These are phyloP conservation scores for Lachnellula suecica DNA, from an alignment of 2,329 filamentous ascomycete species.

Conservation along the genomic window DNA sequence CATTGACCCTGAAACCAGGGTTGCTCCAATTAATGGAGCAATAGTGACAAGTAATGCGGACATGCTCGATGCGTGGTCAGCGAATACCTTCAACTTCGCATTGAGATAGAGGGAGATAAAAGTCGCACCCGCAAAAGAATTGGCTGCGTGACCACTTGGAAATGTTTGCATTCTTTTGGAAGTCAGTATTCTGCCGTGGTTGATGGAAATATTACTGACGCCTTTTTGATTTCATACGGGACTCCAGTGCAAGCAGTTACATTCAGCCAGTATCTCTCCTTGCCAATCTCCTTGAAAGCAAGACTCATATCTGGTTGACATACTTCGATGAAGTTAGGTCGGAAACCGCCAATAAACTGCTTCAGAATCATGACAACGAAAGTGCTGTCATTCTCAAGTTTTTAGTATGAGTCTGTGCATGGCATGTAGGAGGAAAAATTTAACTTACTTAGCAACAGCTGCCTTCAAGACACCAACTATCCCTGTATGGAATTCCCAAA, in stretches of 20 bases:
- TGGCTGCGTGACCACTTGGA: slow-evolving; percentile 70
- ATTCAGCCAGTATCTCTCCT: slow-evolving; percentile 69
- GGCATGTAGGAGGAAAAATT: not conserved
- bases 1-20: slow-evolving; percentile 64
- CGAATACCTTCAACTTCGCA: slow-evolving; percentile 72
- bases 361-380: slow-evolving; percentile 75
- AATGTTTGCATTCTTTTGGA: slow-evolving; percentile 56
- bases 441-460: slow-evolving; percentile 17
- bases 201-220: slow-evolving; percentile 11
- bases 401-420: slow-evolving; percentile 43
- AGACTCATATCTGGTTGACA: slow-evolving; percentile 53
- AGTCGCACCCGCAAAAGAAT: slow-evolving; percentile 68
- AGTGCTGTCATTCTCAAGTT: slow-evolving; percentile 58
- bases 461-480: slow-evolving; percentile 19
- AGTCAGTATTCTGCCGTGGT: not conserved
- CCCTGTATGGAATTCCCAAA: slow-evolving; percentile 52
- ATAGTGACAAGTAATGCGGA: slow-evolving; percentile 69
- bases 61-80: slow-evolving; percentile 68
- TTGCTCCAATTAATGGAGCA: slow-evolving; percentile 63
- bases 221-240: slow-evolving; percentile 56
- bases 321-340: slow-evolving; percentile 67
- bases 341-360: slow-evolving; percentile 68
- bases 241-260: slow-evolving; percentile 56
- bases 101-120: slow-evolving; percentile 73
- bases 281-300: slow-evolving; percentile 52